Base-by-base conservation (phyloP, 2,329 filamentous ascomycete species). In the Aspergillus sp. region DNA sequence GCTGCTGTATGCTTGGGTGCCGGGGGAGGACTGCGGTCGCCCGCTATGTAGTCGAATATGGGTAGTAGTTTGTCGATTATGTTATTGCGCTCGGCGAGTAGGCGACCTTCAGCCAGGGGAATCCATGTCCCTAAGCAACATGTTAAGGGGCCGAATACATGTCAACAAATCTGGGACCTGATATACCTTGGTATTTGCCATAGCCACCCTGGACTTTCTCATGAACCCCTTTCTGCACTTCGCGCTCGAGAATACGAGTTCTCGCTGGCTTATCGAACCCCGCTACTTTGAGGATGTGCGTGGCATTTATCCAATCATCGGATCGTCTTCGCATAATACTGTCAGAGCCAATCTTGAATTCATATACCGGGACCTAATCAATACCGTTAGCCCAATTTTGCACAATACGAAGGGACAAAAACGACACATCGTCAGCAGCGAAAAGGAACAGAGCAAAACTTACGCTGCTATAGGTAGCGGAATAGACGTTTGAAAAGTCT, bases 261-360 rank as follows among this genome's bases (percentile, higher is more conserved):
- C 95, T 84, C 12, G 93, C 91, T 3, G 95, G 95, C 76, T 99
- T 99, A 76, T 99, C 95, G 71, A 96, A 96, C 55, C 93, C 93
- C 61, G 95, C 95, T 41, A 96, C 91, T 72, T 99, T 99, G 48
- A 99, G 80, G 59, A 99, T 98, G 72, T 99, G 95, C 53, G 95
- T 99, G n/a, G 95, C 95, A 81, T 99, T 99, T 78, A 99, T 95
- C 92, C 93, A 99, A 76, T 98, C 87, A 75, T 99, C 95, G 53
- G 87, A 85, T 59, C 93, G 87, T 50, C 95, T 86, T 74, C 95
- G 89, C 95, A 99, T 99, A 64, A 98, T 90, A 90, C 97, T 91
- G 71, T 96, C 91, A 64, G 81, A 82, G 36, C 88, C 91, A 67
- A 96, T 88, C 73, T 96, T 92, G 76, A 86, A 95, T 72, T 98